Percentiles rank a stretch among this genome's conserved stretches.
phyloP scores from a whole-genome alignment of 148 eudicot species.

The Camellia sinensis region DNA sequence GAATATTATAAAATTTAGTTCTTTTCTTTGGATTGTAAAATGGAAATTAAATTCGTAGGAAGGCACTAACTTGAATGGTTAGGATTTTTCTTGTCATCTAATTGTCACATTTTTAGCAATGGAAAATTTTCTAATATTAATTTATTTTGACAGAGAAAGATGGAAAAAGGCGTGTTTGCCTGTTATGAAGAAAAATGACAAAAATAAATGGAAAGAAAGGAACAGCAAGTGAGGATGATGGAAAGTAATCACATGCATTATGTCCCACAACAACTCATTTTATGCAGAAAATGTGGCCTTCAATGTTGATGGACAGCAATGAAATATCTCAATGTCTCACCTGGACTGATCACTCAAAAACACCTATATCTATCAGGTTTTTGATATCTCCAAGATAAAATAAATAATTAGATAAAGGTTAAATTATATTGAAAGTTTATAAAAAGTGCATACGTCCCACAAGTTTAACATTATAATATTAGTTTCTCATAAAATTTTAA shows the following conservation, averaged over 20 bases:
- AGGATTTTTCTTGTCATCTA: neutral
- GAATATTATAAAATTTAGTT: too few relatives aligned
- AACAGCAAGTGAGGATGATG: neutral
- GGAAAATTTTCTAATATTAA: too few relatives aligned
- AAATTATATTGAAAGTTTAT: too few relatives aligned
- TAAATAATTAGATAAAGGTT: neutral
- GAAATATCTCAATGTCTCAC: conserved; percentile 18
- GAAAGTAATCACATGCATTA: conserved; percentile 15
- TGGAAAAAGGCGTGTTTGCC: too few relatives aligned
- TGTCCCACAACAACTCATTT: conserved; percentile 24
- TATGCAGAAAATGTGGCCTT: conserved; percentile 5
- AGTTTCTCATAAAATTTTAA: too few relatives aligned
- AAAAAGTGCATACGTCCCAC: too few relatives aligned
- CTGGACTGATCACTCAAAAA: neutral
- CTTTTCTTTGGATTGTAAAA: too few relatives aligned
- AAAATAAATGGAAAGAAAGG: neutral
- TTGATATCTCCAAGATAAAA: neutral
- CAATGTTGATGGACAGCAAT: neutral
- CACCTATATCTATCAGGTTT: neutral
- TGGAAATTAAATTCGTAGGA: too few relatives aligned
- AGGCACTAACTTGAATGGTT: neutral
- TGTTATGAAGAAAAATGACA: neutral
- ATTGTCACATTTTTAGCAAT: neutral
- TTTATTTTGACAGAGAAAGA: too few relatives aligned
- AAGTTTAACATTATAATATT: too few relatives aligned